These are phyloP conservation scores for Schizosaccharomyces versatilis DNA, from an alignment of 1,139 yeast genomes.

Conservation along the genomic window DNA sequence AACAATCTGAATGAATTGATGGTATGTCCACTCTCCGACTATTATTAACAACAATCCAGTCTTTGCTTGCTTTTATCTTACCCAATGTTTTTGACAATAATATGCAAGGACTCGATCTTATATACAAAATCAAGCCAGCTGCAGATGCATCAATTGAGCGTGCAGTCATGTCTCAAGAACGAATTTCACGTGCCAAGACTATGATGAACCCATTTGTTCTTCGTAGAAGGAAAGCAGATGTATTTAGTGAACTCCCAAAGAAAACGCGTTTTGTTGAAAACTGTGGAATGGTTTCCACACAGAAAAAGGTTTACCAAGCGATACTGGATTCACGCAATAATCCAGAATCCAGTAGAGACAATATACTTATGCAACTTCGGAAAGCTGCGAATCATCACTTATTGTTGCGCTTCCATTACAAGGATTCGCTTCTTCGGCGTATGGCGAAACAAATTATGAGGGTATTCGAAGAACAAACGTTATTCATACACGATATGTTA, in stretches of 20 bases:
- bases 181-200: constrained; percentile 33
- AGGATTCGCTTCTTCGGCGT: not conserved
- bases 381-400: constrained; percentile 96
- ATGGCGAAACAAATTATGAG: not conserved
- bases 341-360: constrained; percentile 67
- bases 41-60: constrained; percentile 15
- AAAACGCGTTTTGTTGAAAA: constrained; percentile 71
- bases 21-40: constrained; percentile 25
- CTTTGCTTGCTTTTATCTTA: constrained; percentile 70
- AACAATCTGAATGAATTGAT: constrained; percentile 70
- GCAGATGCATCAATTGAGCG: constrained; percentile 75
- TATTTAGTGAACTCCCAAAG: constrained; percentile 72
- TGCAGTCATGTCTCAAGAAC: not conserved
- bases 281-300: constrained; percentile 91
- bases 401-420: constrained; percentile 40
- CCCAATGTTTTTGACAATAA: constrained; percentile 54
- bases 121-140: constrained; percentile 56
- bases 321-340: constrained; percentile 88
- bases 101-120: constrained; percentile 48
- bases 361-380: constrained; percentile 88
- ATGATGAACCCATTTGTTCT: constrained; percentile 73
- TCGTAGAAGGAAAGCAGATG: constrained; percentile 80
- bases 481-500: not conserved
- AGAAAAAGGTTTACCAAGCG: constrained; percentile 70
- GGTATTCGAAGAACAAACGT: not conserved